Base-by-base conservation (phyloP, 2,329 filamentous ascomycete genomes). In the Curvularia hawaiiensis region DNA sequence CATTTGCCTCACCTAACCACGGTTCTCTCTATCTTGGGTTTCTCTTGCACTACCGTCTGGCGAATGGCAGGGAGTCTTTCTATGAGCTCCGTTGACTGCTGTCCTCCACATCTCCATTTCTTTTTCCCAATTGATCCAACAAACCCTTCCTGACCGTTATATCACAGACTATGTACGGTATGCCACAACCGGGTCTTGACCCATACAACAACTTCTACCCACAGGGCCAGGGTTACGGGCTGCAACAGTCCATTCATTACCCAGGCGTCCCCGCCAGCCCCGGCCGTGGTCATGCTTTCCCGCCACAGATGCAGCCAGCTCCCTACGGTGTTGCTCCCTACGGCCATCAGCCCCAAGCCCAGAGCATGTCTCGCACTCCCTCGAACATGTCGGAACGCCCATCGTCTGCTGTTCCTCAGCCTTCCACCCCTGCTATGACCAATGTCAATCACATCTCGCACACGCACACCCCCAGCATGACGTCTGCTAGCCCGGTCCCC, bases 71-170 rank as follows among this genome's bases (percentile, higher is more conserved):
- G 58, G 61, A 54, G 47, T 60, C 64, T 45, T 56, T 63, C 16
- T 62, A 11, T 22, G n/a, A 39, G n/a, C 24, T 10, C 5, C 16
- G 24, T 43, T 24, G 6, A 22, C 28, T 63, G 57, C 44, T 62
- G 58, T 46, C 71, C 58, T 68, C 77, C 38, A 52, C n/a, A 24
- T 41, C 33, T 30, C 47, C 26, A 16, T 55, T 92, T 57, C 88
- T 88, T 62, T 89, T 89, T 58, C 85, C 87, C 71, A 88, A 81
- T 73, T 85, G 86, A 71, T 83, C 87, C 65, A 91, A 89, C 83
- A 89, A 93, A 76, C 83, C 85, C 64, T 83, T 84, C 85, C 89
- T 93, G 82, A 92, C 86, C 71, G 64, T 75, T 54, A 78, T 83
- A 68, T 85, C 84, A 73, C 90, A 94, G 88, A 83, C 80, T 62